Percentiles rank a stretch among this genome's conserved stretches.
These are phyloP conservation scores for Seiridium cupressi DNA, from an alignment of 2,329 filamentous ascomycete genomes.

Conservation along the genomic window DNA sequence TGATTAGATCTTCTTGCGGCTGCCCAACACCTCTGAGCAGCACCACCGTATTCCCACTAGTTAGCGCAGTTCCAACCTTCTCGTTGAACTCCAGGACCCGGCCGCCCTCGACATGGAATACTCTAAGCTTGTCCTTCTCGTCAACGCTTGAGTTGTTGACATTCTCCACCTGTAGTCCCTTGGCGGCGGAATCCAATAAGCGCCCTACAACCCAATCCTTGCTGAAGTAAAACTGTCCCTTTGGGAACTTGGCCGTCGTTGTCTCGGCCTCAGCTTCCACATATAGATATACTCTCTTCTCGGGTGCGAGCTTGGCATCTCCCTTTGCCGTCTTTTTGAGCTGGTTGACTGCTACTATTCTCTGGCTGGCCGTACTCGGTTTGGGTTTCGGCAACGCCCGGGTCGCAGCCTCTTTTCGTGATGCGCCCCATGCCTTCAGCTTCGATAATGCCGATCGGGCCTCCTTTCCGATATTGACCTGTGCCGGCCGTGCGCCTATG, in stretches of 20 bases:
- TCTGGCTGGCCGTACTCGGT: conserved; percentile 60
- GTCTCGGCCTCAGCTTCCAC: conserved; percentile 90
- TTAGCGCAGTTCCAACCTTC: conserved; percentile 71
- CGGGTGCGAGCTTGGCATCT: conserved; percentile 73
- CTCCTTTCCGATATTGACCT: conserved; percentile 55
- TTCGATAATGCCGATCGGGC: conserved; percentile 73
- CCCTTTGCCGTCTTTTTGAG: conserved; percentile 90
- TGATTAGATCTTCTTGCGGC: conserved; percentile 67
- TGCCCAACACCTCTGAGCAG: conserved; percentile 81
- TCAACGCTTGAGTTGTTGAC: conserved; percentile 75
- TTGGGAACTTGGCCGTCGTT: conserved; percentile 78
- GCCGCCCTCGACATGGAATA: conserved; percentile 93
- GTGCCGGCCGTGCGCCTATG: conserved; percentile 45
- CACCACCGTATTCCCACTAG: conserved; percentile 87
- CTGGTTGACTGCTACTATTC: conserved; percentile 68
- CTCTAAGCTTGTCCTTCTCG: conserved; percentile 76
- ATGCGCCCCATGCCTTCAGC: conserved; percentile 76
- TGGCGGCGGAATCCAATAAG: conserved; percentile 75
- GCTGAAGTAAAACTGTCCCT: conserved; percentile 77
- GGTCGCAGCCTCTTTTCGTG: conserved; percentile 65
- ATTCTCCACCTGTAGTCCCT: conserved; percentile 75
- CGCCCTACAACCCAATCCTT: conserved; percentile 88
- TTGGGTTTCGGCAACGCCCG: conserved; percentile 61
- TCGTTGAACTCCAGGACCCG: conserved; percentile 83
- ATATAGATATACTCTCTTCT: conserved; percentile 87